Evolutionary conservation across 2,329 filamentous ascomycete genomes (phyloP).

Genomic region (Fusarium brevicatenulatum): DNA sequence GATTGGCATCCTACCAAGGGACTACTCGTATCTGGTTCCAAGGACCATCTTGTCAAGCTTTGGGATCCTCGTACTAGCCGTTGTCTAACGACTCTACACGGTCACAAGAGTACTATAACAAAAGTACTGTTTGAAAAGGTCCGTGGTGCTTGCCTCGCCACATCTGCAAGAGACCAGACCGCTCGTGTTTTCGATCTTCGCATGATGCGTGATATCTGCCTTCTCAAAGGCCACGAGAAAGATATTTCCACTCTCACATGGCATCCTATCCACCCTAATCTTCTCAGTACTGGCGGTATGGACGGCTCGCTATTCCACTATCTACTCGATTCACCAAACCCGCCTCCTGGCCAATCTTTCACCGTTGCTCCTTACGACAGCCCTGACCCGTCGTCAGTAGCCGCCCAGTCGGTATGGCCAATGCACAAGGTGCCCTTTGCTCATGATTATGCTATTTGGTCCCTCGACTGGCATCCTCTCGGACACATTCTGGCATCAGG

Average conservation of each 20-base stretch:
- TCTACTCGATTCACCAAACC: conserved; percentile 93
- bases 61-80: conserved; percentile 96
- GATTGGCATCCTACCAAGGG: conserved; percentile 99
- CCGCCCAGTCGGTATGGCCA: conserved; percentile 90
- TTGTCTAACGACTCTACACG: conserved; percentile 92
- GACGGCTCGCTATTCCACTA: conserved; percentile 94
- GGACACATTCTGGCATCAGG: conserved; percentile 96
- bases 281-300: conserved; percentile 89
- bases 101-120: conserved; percentile 96
- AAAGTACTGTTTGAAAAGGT: conserved; percentile 91
- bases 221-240: conserved; percentile 94
- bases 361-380: conserved; percentile 87
- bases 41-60: conserved; percentile 96
- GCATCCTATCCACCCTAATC: conserved; percentile 90
- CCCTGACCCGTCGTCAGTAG: conserved; percentile 79
- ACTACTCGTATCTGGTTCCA: conserved; percentile 92
- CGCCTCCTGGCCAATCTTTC: conserved; percentile 76
- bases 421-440: conserved; percentile 88
- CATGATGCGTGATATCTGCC: conserved; percentile 97
- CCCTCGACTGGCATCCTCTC: conserved; percentile 95
- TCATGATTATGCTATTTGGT: conserved; percentile 97
- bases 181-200: conserved; percentile 93
- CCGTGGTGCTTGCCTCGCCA: conserved; percentile 86
- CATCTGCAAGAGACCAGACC: conserved; percentile 91
- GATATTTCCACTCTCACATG: conserved; percentile 92